phyloP scores from a whole-genome alignment of 257 asterid genomes.

The Nyctanthes arbortristis region DNA sequence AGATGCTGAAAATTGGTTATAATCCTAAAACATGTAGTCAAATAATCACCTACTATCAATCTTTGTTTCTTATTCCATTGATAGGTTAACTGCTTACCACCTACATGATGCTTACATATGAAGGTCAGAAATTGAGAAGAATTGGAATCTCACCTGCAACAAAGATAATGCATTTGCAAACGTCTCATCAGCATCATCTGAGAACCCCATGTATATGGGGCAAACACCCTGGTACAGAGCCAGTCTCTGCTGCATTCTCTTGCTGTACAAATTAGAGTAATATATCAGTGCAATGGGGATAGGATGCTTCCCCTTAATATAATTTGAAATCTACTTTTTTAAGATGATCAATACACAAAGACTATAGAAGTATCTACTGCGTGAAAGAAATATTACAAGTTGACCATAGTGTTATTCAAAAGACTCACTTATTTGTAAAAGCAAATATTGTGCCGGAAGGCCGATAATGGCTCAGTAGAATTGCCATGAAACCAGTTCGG shows the following conservation, averaged over 20 bases:
- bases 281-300: not conserved
- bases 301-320: not conserved
- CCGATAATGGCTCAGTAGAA: conserved; percentile 87
- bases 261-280: conserved; percentile 34
- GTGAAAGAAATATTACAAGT: not conserved
- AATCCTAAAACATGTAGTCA: not conserved
- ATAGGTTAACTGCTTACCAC: not conserved
- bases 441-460: conserved; percentile 97
- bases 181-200: conserved; percentile 57
- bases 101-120: not conserved
- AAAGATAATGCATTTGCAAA: conserved; percentile 49
- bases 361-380: not conserved
- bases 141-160: conserved; percentile 41
- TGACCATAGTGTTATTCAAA: not conserved
- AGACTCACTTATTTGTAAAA: conserved; percentile 91
- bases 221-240: conserved; percentile 65
- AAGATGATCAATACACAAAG: not conserved
- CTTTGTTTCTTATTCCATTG: not conserved
- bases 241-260: conserved; percentile 58
- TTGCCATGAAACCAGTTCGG: conserved; percentile 92
- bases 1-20: not conserved
- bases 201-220: conserved; percentile 59
- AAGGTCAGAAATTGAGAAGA: conserved; percentile 1
- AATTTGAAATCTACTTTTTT: not conserved
- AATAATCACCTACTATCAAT: not conserved